Conservation (phyloP, 164 flowering plant species). For the Aristolochia fimbriata region DNA sequence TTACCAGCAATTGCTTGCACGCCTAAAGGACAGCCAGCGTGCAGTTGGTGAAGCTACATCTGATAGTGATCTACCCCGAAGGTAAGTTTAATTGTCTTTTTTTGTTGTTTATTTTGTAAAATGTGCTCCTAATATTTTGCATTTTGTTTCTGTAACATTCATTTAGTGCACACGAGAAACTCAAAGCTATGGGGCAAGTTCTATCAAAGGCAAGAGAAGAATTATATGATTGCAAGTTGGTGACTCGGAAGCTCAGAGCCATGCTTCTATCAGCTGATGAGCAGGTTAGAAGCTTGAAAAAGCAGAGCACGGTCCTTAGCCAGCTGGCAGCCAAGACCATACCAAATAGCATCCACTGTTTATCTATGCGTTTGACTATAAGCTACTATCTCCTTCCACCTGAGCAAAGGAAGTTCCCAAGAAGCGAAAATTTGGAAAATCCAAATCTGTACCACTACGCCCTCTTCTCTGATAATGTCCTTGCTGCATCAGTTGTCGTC, state of each 20-base stretch:
- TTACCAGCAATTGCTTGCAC: constrained; percentile 46
- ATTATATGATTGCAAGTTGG: constrained; percentile 83
- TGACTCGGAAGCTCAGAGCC: constrained; percentile 83
- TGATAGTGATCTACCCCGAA: constrained; percentile 73
- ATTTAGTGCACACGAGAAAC: constrained; percentile 63
- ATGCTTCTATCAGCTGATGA: constrained; percentile 99
- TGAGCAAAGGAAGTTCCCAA: constrained; percentile 81
- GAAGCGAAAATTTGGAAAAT: constrained; percentile 85
- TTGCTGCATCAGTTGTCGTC: constrained; percentile 98
- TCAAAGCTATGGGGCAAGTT: constrained; percentile 92
- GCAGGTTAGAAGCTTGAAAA: constrained; percentile 88
- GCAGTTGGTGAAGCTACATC: constrained; percentile 67
- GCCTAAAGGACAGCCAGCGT: constrained; percentile 86
- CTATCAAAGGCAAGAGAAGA: constrained; percentile 74
- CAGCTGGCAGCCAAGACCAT: constrained; percentile 95
- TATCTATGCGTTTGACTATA: constrained; percentile 89
- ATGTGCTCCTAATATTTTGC: background rate
- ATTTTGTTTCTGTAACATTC: background rate
- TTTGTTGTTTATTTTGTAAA: background rate
- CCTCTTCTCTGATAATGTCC: constrained; percentile 93
- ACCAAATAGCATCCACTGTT: constrained; percentile 94
- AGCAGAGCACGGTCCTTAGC: constrained; percentile 96
- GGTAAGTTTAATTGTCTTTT: constrained; percentile 45
- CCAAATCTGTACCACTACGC: constrained; percentile 88
- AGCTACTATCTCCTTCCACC: constrained; percentile 82